phyloP scores from a whole-genome alignment of 202 grass and related monocot genomes.

The Cymbopogon flexuosus region DNA sequence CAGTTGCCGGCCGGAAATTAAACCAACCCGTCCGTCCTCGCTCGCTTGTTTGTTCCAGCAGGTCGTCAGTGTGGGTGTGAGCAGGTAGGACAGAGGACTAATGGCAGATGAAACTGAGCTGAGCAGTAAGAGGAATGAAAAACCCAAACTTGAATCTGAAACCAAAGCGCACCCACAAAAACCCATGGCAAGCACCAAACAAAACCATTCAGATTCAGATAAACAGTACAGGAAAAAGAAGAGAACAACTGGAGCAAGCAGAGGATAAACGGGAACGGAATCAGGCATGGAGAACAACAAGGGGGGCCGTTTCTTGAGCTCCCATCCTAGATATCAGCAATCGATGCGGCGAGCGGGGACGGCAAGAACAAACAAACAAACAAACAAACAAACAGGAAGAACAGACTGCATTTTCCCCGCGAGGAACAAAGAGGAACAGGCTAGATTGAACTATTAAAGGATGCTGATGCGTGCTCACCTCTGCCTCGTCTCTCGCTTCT shows the following conservation, averaged over 20 bases:
- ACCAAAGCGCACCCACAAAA: neutral
- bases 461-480: constrained; percentile 11
- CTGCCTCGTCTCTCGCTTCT: neutral
- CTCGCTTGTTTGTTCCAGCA: no score
- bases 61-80: no score
- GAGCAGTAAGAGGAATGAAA: neutral
- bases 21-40: no score
- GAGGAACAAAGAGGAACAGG: neutral
- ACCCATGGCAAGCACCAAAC: neutral
- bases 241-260: no score
- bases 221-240: neutral
- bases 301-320: no score
- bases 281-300: constrained; percentile 1
- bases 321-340: no score
- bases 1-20: neutral
- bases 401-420: neutral
- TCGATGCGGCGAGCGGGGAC: neutral
- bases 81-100: no score
- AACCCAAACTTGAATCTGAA: neutral
- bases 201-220: neutral
- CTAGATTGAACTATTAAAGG: neutral
- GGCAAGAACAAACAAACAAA: neutral
- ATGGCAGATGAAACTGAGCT: neutral
- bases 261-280: neutral
- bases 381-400: neutral